These are phyloP conservation scores for Teratosphaeria zuluensis DNA, from an alignment of 2,329 filamentous ascomycete species.

Conservation along the genomic window DNA sequence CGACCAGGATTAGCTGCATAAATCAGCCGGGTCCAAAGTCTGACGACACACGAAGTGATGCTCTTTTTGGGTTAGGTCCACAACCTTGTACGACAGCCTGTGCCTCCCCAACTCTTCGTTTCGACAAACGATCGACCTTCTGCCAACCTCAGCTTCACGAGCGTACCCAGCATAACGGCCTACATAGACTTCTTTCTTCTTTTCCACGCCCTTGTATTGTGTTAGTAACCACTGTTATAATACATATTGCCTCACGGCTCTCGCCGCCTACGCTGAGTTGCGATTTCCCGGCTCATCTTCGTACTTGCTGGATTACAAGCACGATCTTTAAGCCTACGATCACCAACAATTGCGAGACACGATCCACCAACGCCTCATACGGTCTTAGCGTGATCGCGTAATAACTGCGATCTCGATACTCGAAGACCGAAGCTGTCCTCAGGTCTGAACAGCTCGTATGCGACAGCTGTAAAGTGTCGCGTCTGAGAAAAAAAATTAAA, in stretches of 20 bases:
- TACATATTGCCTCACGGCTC: conserved; percentile 7
- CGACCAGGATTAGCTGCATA: neutral
- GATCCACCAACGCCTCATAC: neutral
- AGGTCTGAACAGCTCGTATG: conserved; percentile 4
- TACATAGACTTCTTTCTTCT: conserved; percentile 5
- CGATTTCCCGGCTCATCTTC: conserved; percentile 8
- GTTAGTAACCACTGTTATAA: conserved; percentile 14
- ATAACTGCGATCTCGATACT: conserved; percentile 21
- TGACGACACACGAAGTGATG: neutral
- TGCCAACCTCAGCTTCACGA: neutral
- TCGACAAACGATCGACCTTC: neutral
- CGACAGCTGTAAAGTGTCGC: conserved; percentile 14
- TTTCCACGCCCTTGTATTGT: conserved; percentile 10
- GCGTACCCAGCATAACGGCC: neutral
- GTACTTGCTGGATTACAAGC: conserved; percentile 2
- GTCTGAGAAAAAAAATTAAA: conserved; percentile 8
- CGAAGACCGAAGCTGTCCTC: neutral
- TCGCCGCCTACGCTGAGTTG: neutral
- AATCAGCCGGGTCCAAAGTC: neutral
- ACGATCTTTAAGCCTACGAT: conserved; percentile 1
- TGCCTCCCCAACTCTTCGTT: neutral
- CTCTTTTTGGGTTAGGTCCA: conserved; percentile 1
- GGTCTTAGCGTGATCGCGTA: neutral
- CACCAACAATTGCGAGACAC: neutral
- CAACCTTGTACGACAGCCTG: neutral